These are phyloP conservation scores for Dioscorea dumetorum DNA, from an alignment of 106 monocot species.

Conservation along the genomic window DNA sequence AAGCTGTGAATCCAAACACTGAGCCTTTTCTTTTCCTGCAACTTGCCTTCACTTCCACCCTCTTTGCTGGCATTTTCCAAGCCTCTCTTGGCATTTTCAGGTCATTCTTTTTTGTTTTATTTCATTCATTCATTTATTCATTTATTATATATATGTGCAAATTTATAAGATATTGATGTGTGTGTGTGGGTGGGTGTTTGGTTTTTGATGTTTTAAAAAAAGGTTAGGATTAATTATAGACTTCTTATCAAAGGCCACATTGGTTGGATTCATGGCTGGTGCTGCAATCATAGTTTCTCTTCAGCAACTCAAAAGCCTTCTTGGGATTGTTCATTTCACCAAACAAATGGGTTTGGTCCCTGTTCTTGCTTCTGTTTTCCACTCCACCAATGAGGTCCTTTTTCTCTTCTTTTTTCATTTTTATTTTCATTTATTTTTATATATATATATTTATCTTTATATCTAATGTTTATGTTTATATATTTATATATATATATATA, in stretches of 20 bases:
- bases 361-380: conserved; percentile 75
- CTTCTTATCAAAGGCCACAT: conserved; percentile 78
- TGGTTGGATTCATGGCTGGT: conserved; percentile 90
- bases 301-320: conserved; percentile 78
- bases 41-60: conserved; percentile 80
- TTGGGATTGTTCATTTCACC: conserved; percentile 87
- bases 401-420: not conserved
- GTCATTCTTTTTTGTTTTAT: conserved; percentile 13
- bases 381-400: conserved; percentile 52
- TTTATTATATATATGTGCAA: too few species aligned
- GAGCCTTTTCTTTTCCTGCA: conserved; percentile 58
- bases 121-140: too few species aligned
- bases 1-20: conserved; percentile 46
- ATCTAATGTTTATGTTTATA: too few species aligned
- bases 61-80: conserved; percentile 83
- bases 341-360: conserved; percentile 68
- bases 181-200: too few species aligned
- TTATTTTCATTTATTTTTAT: not conserved
- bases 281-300: conserved; percentile 85
- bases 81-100: conserved; percentile 80
- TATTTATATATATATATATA: too few species aligned
- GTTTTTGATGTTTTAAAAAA: too few species aligned
- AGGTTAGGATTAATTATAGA: conserved; percentile 89
- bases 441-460: not conserved
- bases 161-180: too few species aligned